These are phyloP conservation scores for Peronospora farinosa DNA, from an alignment of 352 stramenopile species.

Conservation along the genomic window DNA sequence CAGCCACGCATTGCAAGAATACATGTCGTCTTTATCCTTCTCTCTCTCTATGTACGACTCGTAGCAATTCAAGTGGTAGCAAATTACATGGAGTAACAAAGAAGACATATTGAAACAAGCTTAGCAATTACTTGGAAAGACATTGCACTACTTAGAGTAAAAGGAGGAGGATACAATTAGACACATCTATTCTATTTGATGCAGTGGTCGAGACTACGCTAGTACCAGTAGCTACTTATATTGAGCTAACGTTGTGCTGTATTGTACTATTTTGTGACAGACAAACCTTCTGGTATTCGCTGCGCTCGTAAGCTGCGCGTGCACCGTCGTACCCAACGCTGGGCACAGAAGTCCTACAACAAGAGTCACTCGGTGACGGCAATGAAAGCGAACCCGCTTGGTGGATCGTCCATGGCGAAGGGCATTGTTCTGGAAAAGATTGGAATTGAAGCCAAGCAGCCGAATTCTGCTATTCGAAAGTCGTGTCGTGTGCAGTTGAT, in stretches of 20 bases:
- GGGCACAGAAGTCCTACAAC: constrained; percentile 98
- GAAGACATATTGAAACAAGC: neutral
- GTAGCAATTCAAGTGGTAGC: too few species aligned
- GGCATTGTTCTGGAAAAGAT: constrained; percentile 99
- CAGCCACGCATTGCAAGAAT: neutral
- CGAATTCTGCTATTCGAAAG: constrained; percentile 99
- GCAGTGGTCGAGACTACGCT: neutral
- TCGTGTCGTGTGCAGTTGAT: constrained; percentile 99
- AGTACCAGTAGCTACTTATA: neutral
- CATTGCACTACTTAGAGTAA: neutral
- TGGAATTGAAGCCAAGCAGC: constrained; percentile 99
- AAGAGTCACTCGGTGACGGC: constrained; percentile 99
- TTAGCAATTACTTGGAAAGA: neutral
- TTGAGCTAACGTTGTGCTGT: constrained; percentile 6
- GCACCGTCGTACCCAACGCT: constrained; percentile 97
- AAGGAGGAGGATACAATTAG: neutral
- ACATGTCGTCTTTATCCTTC: constrained; percentile 3
- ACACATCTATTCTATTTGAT: neutral
- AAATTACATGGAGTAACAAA: neutral
- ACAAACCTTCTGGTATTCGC: constrained; percentile 98
- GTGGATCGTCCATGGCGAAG: constrained; percentile 99
- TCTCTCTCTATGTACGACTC: neutral
- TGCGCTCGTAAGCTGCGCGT: constrained; percentile 99
- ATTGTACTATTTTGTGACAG: constrained; percentile 28
- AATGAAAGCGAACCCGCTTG: constrained; percentile 99